Percentiles rank a stretch among this genome's conserved stretches.
phyloP scores from a whole-genome alignment of 1,284 basidiomycete species.

The Leccinum subfulvum region DNA sequence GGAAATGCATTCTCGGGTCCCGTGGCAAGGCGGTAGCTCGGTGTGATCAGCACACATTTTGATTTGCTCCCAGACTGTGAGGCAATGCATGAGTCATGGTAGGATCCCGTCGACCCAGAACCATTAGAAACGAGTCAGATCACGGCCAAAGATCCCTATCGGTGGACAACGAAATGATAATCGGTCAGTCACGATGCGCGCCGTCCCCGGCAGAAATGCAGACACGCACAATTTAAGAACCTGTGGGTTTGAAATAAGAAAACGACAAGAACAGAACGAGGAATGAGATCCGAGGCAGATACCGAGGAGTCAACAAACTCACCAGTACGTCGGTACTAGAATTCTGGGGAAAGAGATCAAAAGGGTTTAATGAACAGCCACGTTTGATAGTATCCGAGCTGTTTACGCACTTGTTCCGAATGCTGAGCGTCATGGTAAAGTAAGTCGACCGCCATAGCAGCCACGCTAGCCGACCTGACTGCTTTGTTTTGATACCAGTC shows the following conservation, averaged over 20 bases:
- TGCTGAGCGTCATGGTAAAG: slow-evolving; percentile 74
- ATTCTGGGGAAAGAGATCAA: slow-evolving; percentile 43
- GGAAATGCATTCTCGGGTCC: slow-evolving; percentile 27
- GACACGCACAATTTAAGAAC: slow-evolving; percentile 27
- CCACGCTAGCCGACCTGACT: slow-evolving; percentile 75
- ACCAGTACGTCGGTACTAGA: slow-evolving; percentile 72
- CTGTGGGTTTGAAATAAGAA: slow-evolving; percentile 10
- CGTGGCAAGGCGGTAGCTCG: slow-evolving; percentile 26
- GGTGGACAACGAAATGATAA: slow-evolving; percentile 31
- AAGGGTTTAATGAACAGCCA: slow-evolving; percentile 6
- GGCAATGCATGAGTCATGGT: slow-evolving; percentile 6
- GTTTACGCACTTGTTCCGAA: slow-evolving; percentile 67
- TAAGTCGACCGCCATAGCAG: slow-evolving; percentile 79
- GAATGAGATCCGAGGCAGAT: slow-evolving; percentile 17
- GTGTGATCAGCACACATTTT: slow-evolving; percentile 19
- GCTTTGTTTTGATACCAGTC: slow-evolving; percentile 57
- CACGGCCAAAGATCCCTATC: slow-evolving; percentile 76
- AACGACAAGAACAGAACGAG: background rate
- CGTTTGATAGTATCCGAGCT: slow-evolving; percentile 1
- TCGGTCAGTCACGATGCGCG: slow-evolving; percentile 13
- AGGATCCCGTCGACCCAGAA: slow-evolving; percentile 2
- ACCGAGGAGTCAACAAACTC: slow-evolving; percentile 30
- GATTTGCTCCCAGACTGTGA: background rate
- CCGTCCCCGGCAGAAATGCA: slow-evolving; percentile 4
- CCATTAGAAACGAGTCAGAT: slow-evolving; percentile 71